Base-by-base conservation (phyloP, 805 yeast genomes). In the Kluyveromyces starmeri region DNA sequence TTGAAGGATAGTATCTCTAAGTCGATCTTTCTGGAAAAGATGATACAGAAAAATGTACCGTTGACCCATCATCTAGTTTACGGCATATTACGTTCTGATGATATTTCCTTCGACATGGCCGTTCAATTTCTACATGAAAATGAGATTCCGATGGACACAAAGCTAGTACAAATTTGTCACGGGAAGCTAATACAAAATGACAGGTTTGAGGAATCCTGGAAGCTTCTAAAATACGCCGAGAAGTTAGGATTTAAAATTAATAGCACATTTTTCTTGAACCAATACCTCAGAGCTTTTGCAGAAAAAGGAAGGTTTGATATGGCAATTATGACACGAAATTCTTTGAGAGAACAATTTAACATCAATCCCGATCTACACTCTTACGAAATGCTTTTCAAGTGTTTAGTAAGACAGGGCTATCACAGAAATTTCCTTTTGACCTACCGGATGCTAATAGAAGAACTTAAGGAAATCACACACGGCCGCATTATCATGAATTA, bases 271-370 rank as follows among this genome's bases (percentile, higher is more conserved):
- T 36, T 50, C 5, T 19, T 66, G 34, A 59, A 65, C 27, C 26
- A 43, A 7, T 55, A 63, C 34, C 30, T 66, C 18, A 43, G 49
- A 5, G 29, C 32, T 5, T 57, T 64, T 32, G 48, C 63, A 1
- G 41, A 49, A 3, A 35, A 39, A 3, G 67, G 64, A 12, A 48
- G 64, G 35, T 42, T 62, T 2, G 70, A 65, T 42, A 36, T 64
- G 24, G 45, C 59, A 0, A 23, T 61, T 7, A 48, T 60, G 15
- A 50, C 55, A 1, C 45, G 58, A 20, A 59, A 62, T 31, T 54
- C 60, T 2, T 61, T 61, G 28, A 34, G 36, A 3, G 25, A 41
- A 7, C 40, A 43, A 18, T 55, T 46, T 26, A 36, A 43, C 8
- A 43, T 65, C 4, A 32, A 31, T 12, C 65, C 70, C 4, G 48